Evolutionary conservation across 768 basidiomycete genomes (phyloP), one percentile per base, ranked within the genome.

Genomic region (Leccinum obscurum): DNA sequence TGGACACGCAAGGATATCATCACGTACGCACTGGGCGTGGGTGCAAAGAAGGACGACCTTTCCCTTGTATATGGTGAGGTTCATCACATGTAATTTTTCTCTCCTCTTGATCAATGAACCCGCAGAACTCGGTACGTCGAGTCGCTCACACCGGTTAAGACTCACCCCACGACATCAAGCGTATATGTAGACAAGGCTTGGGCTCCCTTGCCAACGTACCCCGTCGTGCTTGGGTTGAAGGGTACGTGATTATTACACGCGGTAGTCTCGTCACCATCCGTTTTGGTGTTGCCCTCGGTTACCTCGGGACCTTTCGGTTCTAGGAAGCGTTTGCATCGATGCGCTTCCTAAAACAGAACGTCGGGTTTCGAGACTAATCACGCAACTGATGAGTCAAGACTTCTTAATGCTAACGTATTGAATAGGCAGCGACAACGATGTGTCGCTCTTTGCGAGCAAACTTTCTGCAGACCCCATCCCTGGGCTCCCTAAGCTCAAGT

Each of bases 1-100:
- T 95, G 93, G 93, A 92, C 90, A 70, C 86, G 87, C 75, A 84
- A 92, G 54, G 93, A 95, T 74, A 76, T 93, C 17, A 76, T 95
- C 60, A 82, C 85, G 2, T 95, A 93, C 64, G 89, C 90, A 13
- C 77, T 86, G 26, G 91, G 90, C 14, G 87, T 95, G 39, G 93
- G 93, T 14, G 91, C 91, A 15, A 92, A 91, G 74, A 79, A 79
- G 44, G 80, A 89, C 54, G 92, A 94, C 57, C 81, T 84, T 51
- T 75, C 80, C 6, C 80, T 91, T 51, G 80, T 89, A 34, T 93
- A 93, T 71, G 92, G 90, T 90, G 58, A 35, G 81, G 68, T 9
- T 17, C 6, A 3, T 35, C 48, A 20, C 6, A 39, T 39, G 13
- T 20, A 17, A 6, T 15, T 15, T 10, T 13, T 4, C 17, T 2